Conservation (phyloP, 2,329 filamentous ascomycete genomes). For the Calonectria pauciramosa region DNA sequence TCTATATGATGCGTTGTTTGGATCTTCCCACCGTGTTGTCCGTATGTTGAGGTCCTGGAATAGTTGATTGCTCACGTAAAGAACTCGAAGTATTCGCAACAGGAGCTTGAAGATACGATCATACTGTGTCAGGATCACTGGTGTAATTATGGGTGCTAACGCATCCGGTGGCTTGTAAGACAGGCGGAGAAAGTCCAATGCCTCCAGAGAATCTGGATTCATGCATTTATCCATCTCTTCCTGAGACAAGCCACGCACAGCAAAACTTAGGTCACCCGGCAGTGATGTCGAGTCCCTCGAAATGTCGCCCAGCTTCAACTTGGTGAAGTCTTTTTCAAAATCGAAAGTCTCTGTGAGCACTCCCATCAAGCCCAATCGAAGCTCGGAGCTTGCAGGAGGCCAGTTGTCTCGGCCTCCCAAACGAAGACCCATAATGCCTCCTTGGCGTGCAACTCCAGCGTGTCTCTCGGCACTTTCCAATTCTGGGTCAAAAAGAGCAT, state of each 20-base stretch:
- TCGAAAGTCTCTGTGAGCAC: constrained; percentile 82
- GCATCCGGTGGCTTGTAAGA: constrained; percentile 84
- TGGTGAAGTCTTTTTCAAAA: constrained; percentile 39
- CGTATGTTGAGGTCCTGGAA: constrained; percentile 68
- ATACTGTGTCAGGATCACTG: constrained; percentile 80
- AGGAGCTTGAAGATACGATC: constrained; percentile 87
- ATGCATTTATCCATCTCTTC: constrained; percentile 87
- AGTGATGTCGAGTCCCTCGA: constrained; percentile 57
- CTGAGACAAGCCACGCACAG: constrained; percentile 83
- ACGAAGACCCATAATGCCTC: constrained; percentile 84
- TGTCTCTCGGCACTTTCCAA: constrained; percentile 83
- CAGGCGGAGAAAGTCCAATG: constrained; percentile 91
- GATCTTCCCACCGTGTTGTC: constrained; percentile 51
- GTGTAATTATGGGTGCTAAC: constrained; percentile 80
- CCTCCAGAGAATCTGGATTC: constrained; percentile 85
- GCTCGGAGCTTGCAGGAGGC: constrained; percentile 94
- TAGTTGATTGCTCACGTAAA: constrained; percentile 79
- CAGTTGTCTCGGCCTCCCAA: constrained; percentile 86
- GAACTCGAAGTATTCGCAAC: constrained; percentile 82
- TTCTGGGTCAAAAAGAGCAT: constrained; percentile 88
- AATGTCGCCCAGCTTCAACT: constrained; percentile 45
- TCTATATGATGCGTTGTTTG: constrained; percentile 60
- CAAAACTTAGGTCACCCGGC: constrained; percentile 83
- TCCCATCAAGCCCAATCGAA: constrained; percentile 90
- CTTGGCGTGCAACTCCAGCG: constrained; percentile 76